phyloP scores from a whole-genome alignment of 306 rosid genomes.

The Hippophae gyantsensis region DNA sequence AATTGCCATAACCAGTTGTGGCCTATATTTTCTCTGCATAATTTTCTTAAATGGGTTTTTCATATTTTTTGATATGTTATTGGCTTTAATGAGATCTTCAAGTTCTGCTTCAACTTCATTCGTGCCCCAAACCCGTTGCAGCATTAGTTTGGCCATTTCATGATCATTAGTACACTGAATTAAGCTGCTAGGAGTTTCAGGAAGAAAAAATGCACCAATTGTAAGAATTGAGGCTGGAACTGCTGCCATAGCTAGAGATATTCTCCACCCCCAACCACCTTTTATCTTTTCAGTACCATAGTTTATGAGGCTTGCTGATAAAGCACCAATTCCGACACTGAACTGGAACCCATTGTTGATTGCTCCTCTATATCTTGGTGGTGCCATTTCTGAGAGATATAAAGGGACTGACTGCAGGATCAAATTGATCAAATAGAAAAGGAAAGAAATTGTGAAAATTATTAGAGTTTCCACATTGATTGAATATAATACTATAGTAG shows the following conservation, averaged over 20 bases:
- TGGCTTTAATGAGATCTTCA: conserved; percentile 45
- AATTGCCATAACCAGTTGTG: conserved; percentile 60
- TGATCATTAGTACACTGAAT: conserved; percentile 41
- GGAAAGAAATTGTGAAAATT: no score
- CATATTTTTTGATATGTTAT: conserved; percentile 27
- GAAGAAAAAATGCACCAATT: conserved; percentile 62
- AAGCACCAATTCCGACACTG: conserved; percentile 50
- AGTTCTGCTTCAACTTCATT: conserved; percentile 42
- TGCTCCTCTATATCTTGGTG: conserved; percentile 57
- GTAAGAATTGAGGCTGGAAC: conserved; percentile 57
- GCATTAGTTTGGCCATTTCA: conserved; percentile 38
- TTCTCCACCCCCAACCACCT: conserved; percentile 62
- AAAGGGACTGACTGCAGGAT: conserved; percentile 56
- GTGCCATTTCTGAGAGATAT: conserved; percentile 82
- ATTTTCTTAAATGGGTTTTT: conserved; percentile 40
- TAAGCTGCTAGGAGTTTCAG: conserved; percentile 76
- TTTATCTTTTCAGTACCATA: conserved; percentile 56
- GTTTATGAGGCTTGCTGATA: conserved; percentile 58
- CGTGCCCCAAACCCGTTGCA: conserved; percentile 46
- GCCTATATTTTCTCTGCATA: conserved; percentile 37
- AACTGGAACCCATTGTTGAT: conserved; percentile 75
- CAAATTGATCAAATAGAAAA: no score
- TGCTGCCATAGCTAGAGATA: conserved; percentile 66
- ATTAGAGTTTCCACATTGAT: no score
- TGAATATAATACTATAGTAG: no score